Evolutionary conservation across 169 alveolate genomes (phyloP).

Genomic region (Sarcocystis neurona): DNA sequence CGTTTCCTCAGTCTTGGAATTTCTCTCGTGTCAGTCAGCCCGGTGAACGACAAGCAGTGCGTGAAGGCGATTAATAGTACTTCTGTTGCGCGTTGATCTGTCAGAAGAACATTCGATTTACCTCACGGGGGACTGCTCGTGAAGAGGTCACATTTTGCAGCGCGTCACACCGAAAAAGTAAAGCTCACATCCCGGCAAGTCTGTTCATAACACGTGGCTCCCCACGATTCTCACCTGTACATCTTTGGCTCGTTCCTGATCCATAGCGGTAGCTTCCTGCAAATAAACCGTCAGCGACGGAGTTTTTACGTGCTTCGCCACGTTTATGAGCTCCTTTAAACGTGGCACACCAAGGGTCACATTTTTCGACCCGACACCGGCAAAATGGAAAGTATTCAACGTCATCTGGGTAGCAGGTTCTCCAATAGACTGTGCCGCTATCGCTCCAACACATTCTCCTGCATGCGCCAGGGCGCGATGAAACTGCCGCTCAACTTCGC

Average conservation of each 20-base stretch:
- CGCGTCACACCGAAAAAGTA: no score
- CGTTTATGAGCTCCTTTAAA: conserved; percentile 98
- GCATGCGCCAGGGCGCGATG: conserved; percentile 95
- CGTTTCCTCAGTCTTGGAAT: no score
- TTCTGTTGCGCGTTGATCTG: no score
- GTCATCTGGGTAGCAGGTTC: conserved; percentile 99
- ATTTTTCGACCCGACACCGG: conserved; percentile 98
- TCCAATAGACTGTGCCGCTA: conserved; percentile 99
- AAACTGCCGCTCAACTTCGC: conserved; percentile 96
- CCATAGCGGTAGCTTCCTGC: conserved; percentile 84
- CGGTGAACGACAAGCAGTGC: no score
- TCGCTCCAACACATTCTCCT: conserved; percentile 97
- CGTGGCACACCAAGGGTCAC: conserved; percentile 99
- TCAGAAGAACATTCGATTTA: no score
- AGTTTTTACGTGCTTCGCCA: conserved; percentile 97
- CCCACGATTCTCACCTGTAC: conserved; percentile 75
- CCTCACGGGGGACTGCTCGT: no score
- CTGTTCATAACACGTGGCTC: no score
- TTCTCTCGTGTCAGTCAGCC: no score
- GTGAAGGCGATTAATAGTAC: no score
- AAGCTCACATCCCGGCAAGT: no score
- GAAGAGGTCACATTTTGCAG: no score
- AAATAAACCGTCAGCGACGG: conserved; percentile 95
- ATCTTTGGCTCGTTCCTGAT: conserved; percentile 91
- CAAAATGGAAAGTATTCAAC: conserved; percentile 99